Base-by-base conservation (phyloP, 2,329 filamentous ascomycete species). In the Dissoconium aciculare region DNA sequence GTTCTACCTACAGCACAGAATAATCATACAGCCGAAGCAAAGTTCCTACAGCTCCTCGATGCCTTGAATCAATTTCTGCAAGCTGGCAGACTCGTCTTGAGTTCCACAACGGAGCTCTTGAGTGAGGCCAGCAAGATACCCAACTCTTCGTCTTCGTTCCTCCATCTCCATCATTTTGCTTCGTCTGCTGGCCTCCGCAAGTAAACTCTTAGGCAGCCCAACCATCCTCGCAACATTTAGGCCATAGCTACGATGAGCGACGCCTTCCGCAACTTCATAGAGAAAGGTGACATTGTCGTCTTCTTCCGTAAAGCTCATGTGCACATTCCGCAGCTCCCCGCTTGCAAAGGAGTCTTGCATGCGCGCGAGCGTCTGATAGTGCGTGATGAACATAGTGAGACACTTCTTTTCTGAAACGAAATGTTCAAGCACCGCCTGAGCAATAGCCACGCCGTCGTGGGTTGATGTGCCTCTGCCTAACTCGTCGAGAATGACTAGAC, bases 391-490 rank as follows among this genome's bases (percentile, higher is more conserved):
- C 25, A 98, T 65, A 4, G 83, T 92, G 27, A 94, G 64, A 38
- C 82, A 82, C 31, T 68, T 66, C 1, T 76, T 68, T 11, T 84
- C 69, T 14, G 73, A 66, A 15, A 91, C 77, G 38, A 95, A 71
- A 49, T 91, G 76, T 36, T 87, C 74, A 4, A 98, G 65, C 4
- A 98, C 89, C 14, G 84, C 80, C 46, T 92, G 78, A 1, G 89
- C 89, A 46, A 98, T 95, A 34, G 89, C 89, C 4, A 92, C 84
- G 32, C 89, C 89, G 54, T 98, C 89, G 52, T 95, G 84, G 11
- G 89, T 98, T 43, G 75, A 83, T 0, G 89, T 98, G 30, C 89
- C 89, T 32, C 89, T 71, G 17, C 89, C 89, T 2, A 98, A 67
- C 62, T 98, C 89, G 57, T 98, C 89, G 4, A 98, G 71, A 26